Evolutionary conservation across 768 basidiomycete species (phyloP), one percentile per base, ranked within the genome.

Genomic region (Suillus cothurnatus): DNA sequence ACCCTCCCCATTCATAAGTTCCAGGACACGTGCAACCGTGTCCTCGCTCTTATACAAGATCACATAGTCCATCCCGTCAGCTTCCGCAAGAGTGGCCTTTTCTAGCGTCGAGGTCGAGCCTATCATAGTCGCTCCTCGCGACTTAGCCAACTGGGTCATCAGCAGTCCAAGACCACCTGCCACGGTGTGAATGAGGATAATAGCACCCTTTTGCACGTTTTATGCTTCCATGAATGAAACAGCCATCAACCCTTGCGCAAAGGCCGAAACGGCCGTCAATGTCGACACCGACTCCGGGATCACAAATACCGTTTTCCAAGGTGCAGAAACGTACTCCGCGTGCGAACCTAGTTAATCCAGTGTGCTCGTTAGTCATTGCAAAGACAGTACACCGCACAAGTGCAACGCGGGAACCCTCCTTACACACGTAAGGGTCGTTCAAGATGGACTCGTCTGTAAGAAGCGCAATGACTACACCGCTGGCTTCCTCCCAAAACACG

Each of bases 61-160:
- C 58, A 97, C 94, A 72, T 97, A 88, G 73, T 93, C 87, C 0
- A 94, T 93, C 12, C 97, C 97, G 64, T 91, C 81, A 57, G 81
- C 77, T 69, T 85, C 90, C 5, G 94, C 97, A 41, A 95, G 74
- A 58, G 84, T 86, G 2, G 92, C 93, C 77, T 99, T 99, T 71
- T 88, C 92, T 23, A 80, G 74, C 0, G 91, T 92, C 2, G 95
- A 97, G 2, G 93, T 93, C 15, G 96, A 98, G 1, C 94, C 97
- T 70, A 99, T 97, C 31, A 98, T 93, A 11, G 87, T 90, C 1
- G 92, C 96, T 6, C 97, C 97, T n/a, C 86, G 81, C 52, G 81
- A 79, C 73, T 86, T 89, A 47, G 88, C 87, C 36, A 92, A 73
- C 79, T 97, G 90, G 12, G 85, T 81, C 62, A 89, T 82, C 38